These are phyloP conservation scores for Paramecium pentaurelia DNA, from an alignment of 73 alveolate genomes.

Conservation along the genomic window DNA sequence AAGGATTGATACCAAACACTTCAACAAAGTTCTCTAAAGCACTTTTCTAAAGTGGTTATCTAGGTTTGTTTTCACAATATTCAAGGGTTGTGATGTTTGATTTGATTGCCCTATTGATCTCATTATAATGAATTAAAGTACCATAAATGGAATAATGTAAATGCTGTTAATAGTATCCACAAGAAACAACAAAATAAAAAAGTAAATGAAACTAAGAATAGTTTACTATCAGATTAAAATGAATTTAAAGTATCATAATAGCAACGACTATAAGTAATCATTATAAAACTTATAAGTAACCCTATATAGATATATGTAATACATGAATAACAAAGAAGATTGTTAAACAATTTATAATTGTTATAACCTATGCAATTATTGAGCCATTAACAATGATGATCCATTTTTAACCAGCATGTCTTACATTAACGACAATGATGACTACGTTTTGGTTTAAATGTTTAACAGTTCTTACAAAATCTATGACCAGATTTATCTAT, in stretches of 20 bases:
- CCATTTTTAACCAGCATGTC: constrained; percentile 70
- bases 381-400: constrained; percentile 82
- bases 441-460: constrained; percentile 61
- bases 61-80: constrained; percentile 55
- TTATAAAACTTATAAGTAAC: neutral
- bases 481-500: constrained; percentile 28
- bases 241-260: constrained; percentile 16
- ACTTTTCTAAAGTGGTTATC: neutral
- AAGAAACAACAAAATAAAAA: constrained; percentile 14
- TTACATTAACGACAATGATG: constrained; percentile 80
- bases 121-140: neutral
- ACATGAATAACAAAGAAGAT: constrained; percentile 33
- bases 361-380: constrained; percentile 73
- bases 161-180: constrained; percentile 27
- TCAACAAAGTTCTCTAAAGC: constrained; percentile 12
- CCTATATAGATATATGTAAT: neutral
- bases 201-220: neutral
- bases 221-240: neutral
- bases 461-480: constrained; percentile 58
- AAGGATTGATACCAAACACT: constrained; percentile 62
- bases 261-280: neutral
- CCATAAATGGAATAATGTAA: constrained; percentile 49
- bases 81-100: constrained; percentile 56
- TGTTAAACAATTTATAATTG: constrained; percentile 64
- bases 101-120: constrained; percentile 17